Conservation (phyloP, 805 yeast genomes). For the Wickerhamomyces alni region DNA sequence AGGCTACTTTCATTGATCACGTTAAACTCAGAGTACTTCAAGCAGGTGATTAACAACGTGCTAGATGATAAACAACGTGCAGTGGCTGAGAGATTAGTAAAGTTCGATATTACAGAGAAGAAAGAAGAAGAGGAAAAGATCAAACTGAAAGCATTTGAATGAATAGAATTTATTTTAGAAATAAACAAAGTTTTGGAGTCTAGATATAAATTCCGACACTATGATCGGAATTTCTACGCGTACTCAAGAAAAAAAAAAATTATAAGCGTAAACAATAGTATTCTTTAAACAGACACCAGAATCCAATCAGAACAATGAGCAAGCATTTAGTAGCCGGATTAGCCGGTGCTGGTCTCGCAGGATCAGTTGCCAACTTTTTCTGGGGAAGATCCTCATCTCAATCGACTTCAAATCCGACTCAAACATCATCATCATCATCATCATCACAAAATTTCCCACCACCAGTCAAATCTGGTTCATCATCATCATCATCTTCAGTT, state of each 20-base stretch:
- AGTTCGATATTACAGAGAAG: constrained; percentile 20
- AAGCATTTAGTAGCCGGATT: constrained; percentile 21
- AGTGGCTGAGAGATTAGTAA: constrained; percentile 38
- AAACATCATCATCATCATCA: background rate
- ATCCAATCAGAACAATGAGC: constrained; percentile 15
- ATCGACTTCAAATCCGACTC: constrained; percentile 1
- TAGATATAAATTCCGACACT: too few species aligned
- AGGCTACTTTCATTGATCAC: constrained; percentile 43
- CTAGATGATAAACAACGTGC: constrained; percentile 35
- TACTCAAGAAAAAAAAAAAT: too few species aligned
- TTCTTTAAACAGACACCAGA: too few species aligned
- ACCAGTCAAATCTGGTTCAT: background rate
- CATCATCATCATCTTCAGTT: constrained; percentile 6
- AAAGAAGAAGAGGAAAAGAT: constrained; percentile 33
- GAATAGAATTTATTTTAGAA: background rate
- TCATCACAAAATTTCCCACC: background rate
- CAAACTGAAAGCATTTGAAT: constrained; percentile 44
- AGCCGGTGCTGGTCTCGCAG: constrained; percentile 24
- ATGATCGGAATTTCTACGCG: too few species aligned
- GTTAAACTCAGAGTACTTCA: constrained; percentile 41
- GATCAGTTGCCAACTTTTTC: constrained; percentile 28
- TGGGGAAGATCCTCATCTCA: constrained; percentile 22
- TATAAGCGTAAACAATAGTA: too few species aligned
- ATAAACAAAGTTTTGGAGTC: too few species aligned
- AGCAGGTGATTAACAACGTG: constrained; percentile 33